phyloP scores from a whole-genome alignment of 2,329 filamentous ascomycete genomes.

The Amesomyces nigricolor region DNA sequence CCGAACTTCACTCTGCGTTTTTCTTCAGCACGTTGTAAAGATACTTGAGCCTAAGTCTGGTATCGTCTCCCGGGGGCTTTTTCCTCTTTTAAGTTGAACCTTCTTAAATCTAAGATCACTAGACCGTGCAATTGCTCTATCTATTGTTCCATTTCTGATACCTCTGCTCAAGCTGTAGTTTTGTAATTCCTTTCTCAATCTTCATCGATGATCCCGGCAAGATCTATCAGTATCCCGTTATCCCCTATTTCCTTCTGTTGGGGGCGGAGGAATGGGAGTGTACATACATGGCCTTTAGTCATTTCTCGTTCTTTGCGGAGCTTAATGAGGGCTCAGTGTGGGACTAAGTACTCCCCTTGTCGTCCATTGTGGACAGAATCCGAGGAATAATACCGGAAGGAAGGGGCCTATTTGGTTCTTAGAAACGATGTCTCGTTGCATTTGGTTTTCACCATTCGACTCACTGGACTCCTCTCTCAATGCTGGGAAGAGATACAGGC shows the following conservation, averaged over 20 bases:
- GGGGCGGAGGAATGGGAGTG: background rate
- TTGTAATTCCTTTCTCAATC: background rate
- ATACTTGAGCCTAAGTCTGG: too few species aligned
- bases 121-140: background rate
- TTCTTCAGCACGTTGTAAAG: too few species aligned
- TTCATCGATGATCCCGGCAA: background rate
- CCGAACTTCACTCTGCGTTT: too few species aligned
- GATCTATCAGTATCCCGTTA: background rate
- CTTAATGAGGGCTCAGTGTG: background rate
- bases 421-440: too few species aligned
- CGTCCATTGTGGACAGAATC: background rate
- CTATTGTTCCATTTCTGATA: background rate
- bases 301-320: background rate
- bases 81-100: too few species aligned
- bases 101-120: too few species aligned
- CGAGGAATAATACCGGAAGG: background rate
- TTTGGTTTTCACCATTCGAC: too few species aligned
- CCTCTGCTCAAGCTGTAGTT: background rate
- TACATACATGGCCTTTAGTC: constrained; percentile 10
- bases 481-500: too few species aligned
- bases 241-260: background rate
- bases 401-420: too few species aligned
- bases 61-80: too few species aligned
- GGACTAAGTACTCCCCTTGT: constrained; percentile 4
- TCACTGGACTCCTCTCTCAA: too few species aligned